These are phyloP conservation scores for Puya raimondii DNA, from an alignment of 176 grass and related monocot genomes.

Conservation along the genomic window DNA sequence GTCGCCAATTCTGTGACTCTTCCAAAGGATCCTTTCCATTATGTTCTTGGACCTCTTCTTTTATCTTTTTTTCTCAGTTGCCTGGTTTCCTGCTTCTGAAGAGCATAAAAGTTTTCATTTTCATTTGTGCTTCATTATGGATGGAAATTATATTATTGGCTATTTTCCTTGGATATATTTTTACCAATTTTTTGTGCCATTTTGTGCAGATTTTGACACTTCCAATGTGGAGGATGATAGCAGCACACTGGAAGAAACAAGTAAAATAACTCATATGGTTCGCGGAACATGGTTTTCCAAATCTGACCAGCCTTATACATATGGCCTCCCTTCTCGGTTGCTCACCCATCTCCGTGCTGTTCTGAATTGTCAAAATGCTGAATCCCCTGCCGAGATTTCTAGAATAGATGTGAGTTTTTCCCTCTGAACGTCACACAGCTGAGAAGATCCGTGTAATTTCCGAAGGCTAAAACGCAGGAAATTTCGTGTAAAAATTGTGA, in stretches of 20 bases:
- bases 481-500: conserved; percentile 1
- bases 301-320: conserved; percentile 20
- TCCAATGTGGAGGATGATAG: conserved; percentile 24
- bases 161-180: background rate
- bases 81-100: too few relatives aligned
- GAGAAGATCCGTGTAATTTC: too few relatives aligned
- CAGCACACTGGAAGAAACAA: conserved; percentile 13
- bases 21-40: too few relatives aligned
- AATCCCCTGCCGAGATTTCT: conserved; percentile 15
- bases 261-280: conserved; percentile 56
- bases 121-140: background rate
- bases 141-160: background rate
- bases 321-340: conserved; percentile 59
- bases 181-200: background rate
- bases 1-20: too few relatives aligned
- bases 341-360: conserved; percentile 53
- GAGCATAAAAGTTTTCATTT: background rate
- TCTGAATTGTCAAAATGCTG: conserved; percentile 35
- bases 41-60: too few relatives aligned
- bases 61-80: too few relatives aligned
- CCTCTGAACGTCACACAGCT: background rate
- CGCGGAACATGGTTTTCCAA: conserved; percentile 74
- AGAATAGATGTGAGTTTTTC: conserved; percentile 30
- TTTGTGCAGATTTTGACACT: conserved; percentile 60
- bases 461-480: too few relatives aligned